These are phyloP conservation scores for Paulownia fortunei DNA, from an alignment of 257 asterid species.

Conservation along the genomic window DNA sequence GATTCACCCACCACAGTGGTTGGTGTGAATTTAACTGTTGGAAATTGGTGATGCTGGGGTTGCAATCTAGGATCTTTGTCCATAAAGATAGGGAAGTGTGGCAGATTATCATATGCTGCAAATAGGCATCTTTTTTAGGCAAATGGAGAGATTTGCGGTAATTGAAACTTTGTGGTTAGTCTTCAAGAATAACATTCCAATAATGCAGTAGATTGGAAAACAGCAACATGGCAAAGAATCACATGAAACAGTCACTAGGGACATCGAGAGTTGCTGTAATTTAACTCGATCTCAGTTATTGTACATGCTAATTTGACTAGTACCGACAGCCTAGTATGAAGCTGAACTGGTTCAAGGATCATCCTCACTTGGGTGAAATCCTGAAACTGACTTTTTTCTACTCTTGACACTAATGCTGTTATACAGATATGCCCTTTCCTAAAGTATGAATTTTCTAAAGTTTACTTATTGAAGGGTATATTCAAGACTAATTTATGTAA, in stretches of 20 bases:
- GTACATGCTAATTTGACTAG: constrained; percentile 5
- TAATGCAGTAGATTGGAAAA: background rate
- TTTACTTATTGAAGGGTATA: background rate
- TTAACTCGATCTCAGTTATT: background rate
- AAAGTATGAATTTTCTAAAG: background rate
- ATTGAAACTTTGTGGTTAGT: background rate
- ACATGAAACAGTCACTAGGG: background rate
- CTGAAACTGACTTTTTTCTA: background rate
- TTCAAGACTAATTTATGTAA: background rate
- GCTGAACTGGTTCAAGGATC: constrained; percentile 24
- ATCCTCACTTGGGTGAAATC: constrained; percentile 9
- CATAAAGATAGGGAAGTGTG: background rate
- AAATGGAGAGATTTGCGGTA: background rate
- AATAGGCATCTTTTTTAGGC: constrained; percentile 13
- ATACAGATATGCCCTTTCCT: background rate
- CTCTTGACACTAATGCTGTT: constrained; percentile 20
- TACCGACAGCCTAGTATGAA: background rate
- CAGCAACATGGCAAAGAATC: background rate
- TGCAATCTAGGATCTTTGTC: background rate
- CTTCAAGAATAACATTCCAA: background rate
- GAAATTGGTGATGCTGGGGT: constrained; percentile 11
- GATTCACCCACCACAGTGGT: background rate
- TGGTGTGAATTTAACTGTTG: constrained; percentile 14
- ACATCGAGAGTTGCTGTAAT: background rate
- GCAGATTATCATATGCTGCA: constrained; percentile 4